Base-by-base conservation (phyloP, 805 yeast genomes). In the Candida ipomoeae region DNA sequence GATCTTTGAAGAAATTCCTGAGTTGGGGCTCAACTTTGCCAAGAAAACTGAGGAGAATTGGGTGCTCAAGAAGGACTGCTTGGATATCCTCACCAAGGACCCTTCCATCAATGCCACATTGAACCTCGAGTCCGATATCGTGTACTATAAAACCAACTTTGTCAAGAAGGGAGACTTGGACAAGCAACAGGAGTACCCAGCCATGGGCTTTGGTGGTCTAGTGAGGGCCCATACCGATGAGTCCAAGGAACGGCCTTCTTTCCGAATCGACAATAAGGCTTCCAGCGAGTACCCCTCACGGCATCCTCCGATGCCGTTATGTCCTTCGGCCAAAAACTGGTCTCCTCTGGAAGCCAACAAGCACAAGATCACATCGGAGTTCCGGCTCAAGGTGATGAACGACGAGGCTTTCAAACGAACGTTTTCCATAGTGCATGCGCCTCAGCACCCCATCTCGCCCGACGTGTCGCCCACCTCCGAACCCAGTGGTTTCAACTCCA, bases 1-100 rank as follows among this genome's bases (percentile, higher is more conserved):
- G 6, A 68, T 73, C 11, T 73, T 73, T 57, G 71, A 72, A 52
- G 78, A 73, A 52, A 70, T 73, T 18, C 75, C 77, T 3, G 77
- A 70, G 51, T 68, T 71, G 17, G 59, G 61, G 31, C 50, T 71
- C 34, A 72, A 70, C 56, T 66, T 49, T 45, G 77, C 78, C 31
- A 40, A 48, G 17, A 55, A 66, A 32, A 49, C 46, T 3, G 49
- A 55, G 20, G 64, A 57, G 36, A 59, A 56, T 6, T 73, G 78
- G 78, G 58, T 48, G 15, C 56, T 73, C 34, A 41, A 57, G 13
- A 61, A 62, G 32, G 77, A 73, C 59, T 63, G 73, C 18, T 56
- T 73, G 44, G 64, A 60, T 17, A 45, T 71, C 40, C 51, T 67
- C 7, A 62, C 57, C 15, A 54, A 56, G 11, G 62, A 62, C 36